phyloP scores from a whole-genome alignment of 768 basidiomycete genomes.

The Pleurotus eryngii region DNA sequence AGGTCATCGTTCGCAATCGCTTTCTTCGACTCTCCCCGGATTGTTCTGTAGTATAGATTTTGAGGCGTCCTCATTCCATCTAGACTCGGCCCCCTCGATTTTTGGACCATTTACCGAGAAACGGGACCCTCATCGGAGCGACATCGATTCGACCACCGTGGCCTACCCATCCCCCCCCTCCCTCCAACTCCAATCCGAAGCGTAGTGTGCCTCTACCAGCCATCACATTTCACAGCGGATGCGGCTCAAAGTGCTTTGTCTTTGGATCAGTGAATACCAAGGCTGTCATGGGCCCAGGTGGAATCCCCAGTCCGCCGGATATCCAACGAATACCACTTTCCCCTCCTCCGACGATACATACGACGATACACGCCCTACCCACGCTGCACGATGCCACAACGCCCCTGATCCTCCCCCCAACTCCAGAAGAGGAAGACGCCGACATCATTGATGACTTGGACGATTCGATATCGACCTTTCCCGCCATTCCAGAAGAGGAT shows the following conservation, averaged over 20 bases:
- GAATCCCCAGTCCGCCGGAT: slow-evolving; percentile 32
- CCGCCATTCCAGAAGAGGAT: not conserved
- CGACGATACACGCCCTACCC: slow-evolving; percentile 32
- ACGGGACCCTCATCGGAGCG: slow-evolving; percentile 10
- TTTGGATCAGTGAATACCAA: not conserved
- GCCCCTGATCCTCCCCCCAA: not conserved
- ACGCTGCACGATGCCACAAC: slow-evolving; percentile 19
- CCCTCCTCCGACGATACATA: slow-evolving; percentile 41
- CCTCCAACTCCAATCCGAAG: slow-evolving; percentile 22
- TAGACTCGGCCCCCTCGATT: not conserved
- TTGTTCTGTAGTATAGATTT: slow-evolving; percentile 5
- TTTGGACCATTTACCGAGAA: slow-evolving; percentile 1
- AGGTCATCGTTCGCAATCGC: slow-evolving; percentile 3
- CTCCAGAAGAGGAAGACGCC: not conserved
- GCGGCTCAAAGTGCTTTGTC: not conserved
- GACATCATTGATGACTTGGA: not conserved
- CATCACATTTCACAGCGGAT: slow-evolving; percentile 6
- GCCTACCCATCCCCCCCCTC: slow-evolving; percentile 23
- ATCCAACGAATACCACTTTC: slow-evolving; percentile 31
- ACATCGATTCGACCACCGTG: slow-evolving; percentile 7
- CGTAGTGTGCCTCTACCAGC: slow-evolving; percentile 23
- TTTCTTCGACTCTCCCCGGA: not conserved
- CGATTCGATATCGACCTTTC: not conserved
- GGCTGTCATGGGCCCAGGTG: slow-evolving; percentile 9
- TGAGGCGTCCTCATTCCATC: not conserved